Conservation (phyloP, 1,284 basidiomycete species). For the Sanghuangporus sanghuang region DNA sequence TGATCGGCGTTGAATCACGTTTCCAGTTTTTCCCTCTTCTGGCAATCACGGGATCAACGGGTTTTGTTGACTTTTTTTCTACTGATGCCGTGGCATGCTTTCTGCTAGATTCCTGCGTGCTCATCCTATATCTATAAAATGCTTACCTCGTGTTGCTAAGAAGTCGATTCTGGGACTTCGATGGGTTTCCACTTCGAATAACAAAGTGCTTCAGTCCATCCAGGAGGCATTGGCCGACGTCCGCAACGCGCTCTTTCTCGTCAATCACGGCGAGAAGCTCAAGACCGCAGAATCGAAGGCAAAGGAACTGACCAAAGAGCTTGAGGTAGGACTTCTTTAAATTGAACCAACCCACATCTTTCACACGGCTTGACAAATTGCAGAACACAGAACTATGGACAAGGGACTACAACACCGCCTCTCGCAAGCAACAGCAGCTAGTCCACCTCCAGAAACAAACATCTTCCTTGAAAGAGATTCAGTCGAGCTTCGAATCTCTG, state of each 20-base stretch:
- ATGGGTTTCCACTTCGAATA: neutral
- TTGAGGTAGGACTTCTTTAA: neutral
- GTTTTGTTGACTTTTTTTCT: neutral
- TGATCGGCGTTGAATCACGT: neutral
- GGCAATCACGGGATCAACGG: neutral
- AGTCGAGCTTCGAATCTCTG: conserved; percentile 4
- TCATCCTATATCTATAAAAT: neutral
- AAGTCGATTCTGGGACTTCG: neutral
- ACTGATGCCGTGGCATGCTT: neutral
- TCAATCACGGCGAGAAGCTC: conserved; percentile 12
- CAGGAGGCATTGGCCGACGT: conserved; percentile 10
- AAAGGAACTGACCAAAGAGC: conserved; percentile 2
- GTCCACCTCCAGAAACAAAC: conserved; percentile 9
- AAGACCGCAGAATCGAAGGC: neutral
- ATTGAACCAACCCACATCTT: neutral
- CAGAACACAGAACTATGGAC: conserved; percentile 10
- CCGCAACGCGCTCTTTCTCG: conserved; percentile 6
- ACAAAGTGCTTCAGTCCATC: conserved; percentile 1
- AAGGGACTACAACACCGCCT: conserved; percentile 11
- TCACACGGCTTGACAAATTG: neutral
- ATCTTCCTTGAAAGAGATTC: conserved; percentile 4
- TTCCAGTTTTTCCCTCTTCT: neutral
- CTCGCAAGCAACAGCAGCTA: conserved; percentile 12
- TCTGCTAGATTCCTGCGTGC: neutral
- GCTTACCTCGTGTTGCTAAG: too few relatives aligned